Percentiles rank a stretch among this genome's conserved stretches.
Evolutionary conservation across 768 basidiomycete species (phyloP).

Genomic region (Dacryopinax spathularia): DNA sequence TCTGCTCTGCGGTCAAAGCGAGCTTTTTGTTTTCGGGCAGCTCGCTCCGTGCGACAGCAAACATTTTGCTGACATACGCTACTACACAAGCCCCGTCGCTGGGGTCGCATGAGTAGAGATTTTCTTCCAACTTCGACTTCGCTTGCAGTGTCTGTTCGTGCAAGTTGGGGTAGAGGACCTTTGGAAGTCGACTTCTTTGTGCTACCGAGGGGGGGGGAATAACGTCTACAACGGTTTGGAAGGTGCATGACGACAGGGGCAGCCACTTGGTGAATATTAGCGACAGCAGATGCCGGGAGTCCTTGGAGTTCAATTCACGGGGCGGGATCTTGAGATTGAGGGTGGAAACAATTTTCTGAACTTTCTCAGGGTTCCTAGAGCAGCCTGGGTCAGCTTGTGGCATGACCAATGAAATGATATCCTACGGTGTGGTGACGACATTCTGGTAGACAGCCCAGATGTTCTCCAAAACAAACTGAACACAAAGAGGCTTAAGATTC

Average conservation of each 20-base stretch:
- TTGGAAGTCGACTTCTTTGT: slow-evolving; percentile 71
- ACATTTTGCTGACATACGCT: slow-evolving; percentile 97
- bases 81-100: slow-evolving; percentile 44
- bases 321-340: slow-evolving; percentile 71
- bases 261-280: slow-evolving; percentile 93
- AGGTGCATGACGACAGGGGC: slow-evolving; percentile 80
- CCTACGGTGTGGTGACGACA: slow-evolving; percentile 76
- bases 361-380: slow-evolving; percentile 72
- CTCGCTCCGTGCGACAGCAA: slow-evolving; percentile 66
- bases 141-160: slow-evolving; percentile 46
- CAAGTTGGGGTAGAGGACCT: slow-evolving; percentile 76
- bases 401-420: slow-evolving; percentile 16
- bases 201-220: slow-evolving; percentile 78
- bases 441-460: slow-evolving; percentile 95
- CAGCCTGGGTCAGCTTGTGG: slow-evolving; percentile 1
- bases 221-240: slow-evolving; percentile 82
- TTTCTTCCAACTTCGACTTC: slow-evolving; percentile 67
- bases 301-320: slow-evolving; percentile 84
- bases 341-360: slow-evolving; percentile 71
- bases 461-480: slow-evolving; percentile 93
- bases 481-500: slow-evolving; percentile 83
- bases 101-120: slow-evolving; percentile 60
- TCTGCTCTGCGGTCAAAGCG: slow-evolving; percentile 65
- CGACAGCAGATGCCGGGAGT: slow-evolving; percentile 66
- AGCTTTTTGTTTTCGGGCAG: slow-evolving; percentile 77